Conservation (phyloP, 2,329 filamentous ascomycete species). For the Apiospora koreana region DNA sequence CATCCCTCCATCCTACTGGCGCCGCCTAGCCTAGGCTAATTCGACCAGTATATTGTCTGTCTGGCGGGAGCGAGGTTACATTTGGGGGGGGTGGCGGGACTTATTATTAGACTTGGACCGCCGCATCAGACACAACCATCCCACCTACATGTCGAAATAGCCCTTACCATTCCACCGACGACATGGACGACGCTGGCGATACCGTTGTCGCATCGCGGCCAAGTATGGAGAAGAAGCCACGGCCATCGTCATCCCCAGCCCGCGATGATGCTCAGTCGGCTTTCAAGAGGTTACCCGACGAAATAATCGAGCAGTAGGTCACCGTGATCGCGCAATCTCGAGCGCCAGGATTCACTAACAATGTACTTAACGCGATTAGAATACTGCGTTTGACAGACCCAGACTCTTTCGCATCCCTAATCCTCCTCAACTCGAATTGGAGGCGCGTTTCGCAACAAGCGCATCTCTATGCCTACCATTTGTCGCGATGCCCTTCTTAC, state of each 20-base stretch:
- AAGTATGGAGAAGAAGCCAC: conserved; percentile 13
- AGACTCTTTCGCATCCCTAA: conserved; percentile 66
- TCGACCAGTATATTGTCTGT: background rate
- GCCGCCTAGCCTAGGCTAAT: background rate
- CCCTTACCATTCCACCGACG: background rate
- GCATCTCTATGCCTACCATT: conserved; percentile 63
- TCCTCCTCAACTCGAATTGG: conserved; percentile 67
- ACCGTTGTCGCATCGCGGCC: background rate
- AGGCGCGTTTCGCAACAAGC: conserved; percentile 62
- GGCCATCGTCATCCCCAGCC: conserved; percentile 11
- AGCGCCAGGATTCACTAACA: background rate
- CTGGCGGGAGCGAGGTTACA: background rate
- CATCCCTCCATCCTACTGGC: conserved; percentile 6
- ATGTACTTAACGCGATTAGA: conserved; percentile 36
- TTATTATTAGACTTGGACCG: background rate
- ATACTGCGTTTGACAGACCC: conserved; percentile 62
- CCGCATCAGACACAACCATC: background rate
- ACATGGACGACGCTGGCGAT: background rate
- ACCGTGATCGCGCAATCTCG: background rate
- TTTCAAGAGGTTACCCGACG: conserved; percentile 63
- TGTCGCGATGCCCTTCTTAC: conserved; percentile 62
- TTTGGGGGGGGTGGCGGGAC: background rate
- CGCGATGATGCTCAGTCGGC: conserved; percentile 31
- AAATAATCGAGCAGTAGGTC: conserved; percentile 68
- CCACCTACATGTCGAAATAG: background rate